Conservation (phyloP, 305 asterid genomes). For the Euphrasia arctica region DNA sequence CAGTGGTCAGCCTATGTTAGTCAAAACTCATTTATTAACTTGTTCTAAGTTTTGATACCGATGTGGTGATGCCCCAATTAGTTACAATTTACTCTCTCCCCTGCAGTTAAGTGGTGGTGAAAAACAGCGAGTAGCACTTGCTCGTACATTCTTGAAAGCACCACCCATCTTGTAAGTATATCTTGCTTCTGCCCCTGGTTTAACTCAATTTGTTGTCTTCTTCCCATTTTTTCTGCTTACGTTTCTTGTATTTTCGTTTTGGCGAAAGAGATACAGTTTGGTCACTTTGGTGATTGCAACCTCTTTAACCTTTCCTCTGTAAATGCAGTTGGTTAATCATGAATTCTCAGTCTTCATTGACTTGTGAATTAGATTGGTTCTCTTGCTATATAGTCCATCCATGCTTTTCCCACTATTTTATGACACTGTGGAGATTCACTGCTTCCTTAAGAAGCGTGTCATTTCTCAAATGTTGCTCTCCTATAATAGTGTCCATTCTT, state of each 20-base stretch:
- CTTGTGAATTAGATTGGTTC: constrained; percentile 19
- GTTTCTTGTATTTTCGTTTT: background rate
- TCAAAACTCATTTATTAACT: background rate
- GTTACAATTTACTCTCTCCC: constrained; percentile 20
- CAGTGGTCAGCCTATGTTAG: constrained; percentile 20
- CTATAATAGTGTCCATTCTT: background rate
- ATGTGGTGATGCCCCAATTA: background rate
- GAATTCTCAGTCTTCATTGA: constrained; percentile 6
- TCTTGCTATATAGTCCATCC: constrained; percentile 20
- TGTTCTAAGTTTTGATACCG: background rate
- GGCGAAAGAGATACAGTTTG: no score
- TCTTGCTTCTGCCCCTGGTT: constrained; percentile 15
- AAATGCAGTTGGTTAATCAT: background rate
- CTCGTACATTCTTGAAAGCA: constrained; percentile 96
- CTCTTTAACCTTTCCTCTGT: no score
- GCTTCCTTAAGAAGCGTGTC: background rate
- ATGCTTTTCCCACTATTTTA: constrained; percentile 6
- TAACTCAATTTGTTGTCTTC: constrained; percentile 7
- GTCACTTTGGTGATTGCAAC: no score
- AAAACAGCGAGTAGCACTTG: constrained; percentile 96
- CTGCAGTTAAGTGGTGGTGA: constrained; percentile 98
- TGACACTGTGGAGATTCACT: background rate
- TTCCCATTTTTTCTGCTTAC: constrained; percentile 10
- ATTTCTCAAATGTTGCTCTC: background rate
- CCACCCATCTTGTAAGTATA: constrained; percentile 80